These are phyloP conservation scores for Hypholoma fasciculare DNA, from an alignment of 768 basidiomycete genomes.

Conservation along the genomic window DNA sequence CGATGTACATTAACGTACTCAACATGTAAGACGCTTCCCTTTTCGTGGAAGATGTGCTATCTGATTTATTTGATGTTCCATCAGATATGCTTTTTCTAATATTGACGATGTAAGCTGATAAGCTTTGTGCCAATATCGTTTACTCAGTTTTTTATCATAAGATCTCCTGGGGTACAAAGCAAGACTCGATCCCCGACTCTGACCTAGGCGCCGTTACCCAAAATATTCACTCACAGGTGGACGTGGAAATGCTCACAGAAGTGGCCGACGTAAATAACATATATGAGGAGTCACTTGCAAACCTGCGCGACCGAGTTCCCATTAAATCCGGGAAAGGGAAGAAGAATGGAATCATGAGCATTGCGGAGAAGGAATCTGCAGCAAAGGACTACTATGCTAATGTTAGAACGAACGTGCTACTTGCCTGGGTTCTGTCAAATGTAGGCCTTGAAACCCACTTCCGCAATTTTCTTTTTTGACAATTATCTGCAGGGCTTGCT, in stretches of 20 bases:
- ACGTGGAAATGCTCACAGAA: constrained; percentile 83
- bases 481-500: constrained; percentile 57
- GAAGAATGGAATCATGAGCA: constrained; percentile 29
- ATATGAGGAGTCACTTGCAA: constrained; percentile 81
- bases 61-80: background rate
- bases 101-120: constrained; percentile 67
- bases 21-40: constrained; percentile 56
- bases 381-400: constrained; percentile 88
- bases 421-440: constrained; percentile 85
- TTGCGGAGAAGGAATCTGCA: constrained; percentile 67
- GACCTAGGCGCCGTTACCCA: constrained; percentile 87
- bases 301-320: constrained; percentile 46
- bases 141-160: constrained; percentile 22
- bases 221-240: constrained; percentile 79
- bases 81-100: constrained; percentile 83
- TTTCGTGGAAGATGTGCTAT: background rate
- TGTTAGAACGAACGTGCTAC: constrained; percentile 79
- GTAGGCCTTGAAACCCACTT: constrained; percentile 34
- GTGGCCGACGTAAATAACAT: constrained; percentile 80
- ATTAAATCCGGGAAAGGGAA: constrained; percentile 25
- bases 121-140: background rate
- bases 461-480: background rate
- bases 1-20: constrained; percentile 75
- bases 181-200: constrained; percentile 67
- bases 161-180: constrained; percentile 98